These are phyloP conservation scores for Xylaria sp. DNA, from an alignment of 2,329 filamentous ascomycete genomes.

Conservation along the genomic window DNA sequence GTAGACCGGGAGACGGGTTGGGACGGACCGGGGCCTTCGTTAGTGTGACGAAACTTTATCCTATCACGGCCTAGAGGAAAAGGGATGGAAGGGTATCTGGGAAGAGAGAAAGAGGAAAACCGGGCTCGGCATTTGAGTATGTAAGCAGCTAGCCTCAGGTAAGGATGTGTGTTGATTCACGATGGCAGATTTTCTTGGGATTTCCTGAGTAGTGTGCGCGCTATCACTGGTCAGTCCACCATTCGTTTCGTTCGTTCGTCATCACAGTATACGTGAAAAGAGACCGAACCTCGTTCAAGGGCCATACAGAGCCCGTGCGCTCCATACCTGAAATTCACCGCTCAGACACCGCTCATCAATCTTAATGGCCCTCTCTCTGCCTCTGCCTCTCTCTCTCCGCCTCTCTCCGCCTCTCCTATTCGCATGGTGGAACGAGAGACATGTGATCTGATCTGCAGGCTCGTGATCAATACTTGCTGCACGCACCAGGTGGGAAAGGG, in stretches of 20 bases:
- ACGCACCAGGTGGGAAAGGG: slow-evolving; percentile 4
- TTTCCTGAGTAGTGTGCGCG: slow-evolving; percentile 1
- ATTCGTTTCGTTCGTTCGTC: background rate
- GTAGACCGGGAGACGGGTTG: slow-evolving; percentile 20
- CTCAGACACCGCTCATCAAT: background rate
- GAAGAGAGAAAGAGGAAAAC: background rate
- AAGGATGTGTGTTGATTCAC: background rate
- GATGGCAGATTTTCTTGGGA: slow-evolving; percentile 8
- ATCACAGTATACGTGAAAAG: too few relatives aligned
- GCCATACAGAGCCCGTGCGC: too few relatives aligned
- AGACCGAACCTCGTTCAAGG: too few relatives aligned
- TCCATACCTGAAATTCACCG: background rate
- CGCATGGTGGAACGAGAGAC: background rate
- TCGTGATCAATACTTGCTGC: slow-evolving; percentile 13
- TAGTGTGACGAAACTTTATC: background rate
- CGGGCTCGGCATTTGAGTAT: too few relatives aligned
- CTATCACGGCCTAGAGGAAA: background rate
- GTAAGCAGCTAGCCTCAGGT: too few relatives aligned
- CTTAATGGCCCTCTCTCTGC: background rate
- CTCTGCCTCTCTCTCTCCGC: too few relatives aligned
- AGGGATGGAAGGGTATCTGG: too few relatives aligned
- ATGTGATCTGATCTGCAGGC: background rate
- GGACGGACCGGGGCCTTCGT: background rate
- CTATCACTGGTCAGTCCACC: too few relatives aligned
- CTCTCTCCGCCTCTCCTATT: background rate